These are phyloP conservation scores for Pleurotus eryngii DNA, from an alignment of 768 basidiomycete genomes.

Conservation along the genomic window DNA sequence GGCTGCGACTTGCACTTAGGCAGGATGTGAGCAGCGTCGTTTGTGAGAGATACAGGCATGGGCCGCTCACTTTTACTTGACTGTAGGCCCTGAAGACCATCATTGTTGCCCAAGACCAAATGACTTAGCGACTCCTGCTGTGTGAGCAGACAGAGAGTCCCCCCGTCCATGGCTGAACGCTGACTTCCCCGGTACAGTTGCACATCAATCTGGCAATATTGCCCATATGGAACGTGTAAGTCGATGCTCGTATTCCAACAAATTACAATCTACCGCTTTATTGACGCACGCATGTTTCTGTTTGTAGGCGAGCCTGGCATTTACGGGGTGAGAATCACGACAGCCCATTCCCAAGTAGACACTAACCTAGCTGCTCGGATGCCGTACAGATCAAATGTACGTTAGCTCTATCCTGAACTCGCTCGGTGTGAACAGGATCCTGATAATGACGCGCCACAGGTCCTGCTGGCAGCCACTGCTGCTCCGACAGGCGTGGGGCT, in stretches of 20 bases:
- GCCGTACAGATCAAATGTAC: background rate
- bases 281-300: no score
- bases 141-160: background rate
- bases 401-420: background rate
- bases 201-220: slow-evolving; percentile 2
- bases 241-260: background rate
- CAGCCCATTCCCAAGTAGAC: no score
- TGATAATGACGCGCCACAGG: background rate
- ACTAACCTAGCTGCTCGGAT: background rate
- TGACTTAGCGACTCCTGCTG: background rate
- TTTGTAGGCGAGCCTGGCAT: background rate
- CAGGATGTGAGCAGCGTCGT: background rate
- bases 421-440: background rate
- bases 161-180: background rate
- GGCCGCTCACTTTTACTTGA: background rate
- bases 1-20: background rate
- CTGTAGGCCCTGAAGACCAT: background rate
- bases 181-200: background rate
- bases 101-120: slow-evolving; percentile 3
- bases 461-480: background rate
- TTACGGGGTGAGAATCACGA: background rate
- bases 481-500: background rate
- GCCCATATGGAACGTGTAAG: slow-evolving; percentile 1
- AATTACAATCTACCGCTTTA: no score
- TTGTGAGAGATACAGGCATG: no score